These are phyloP conservation scores for Scortechinia acanthostroma DNA, from an alignment of 2,329 filamentous ascomycete genomes.

Conservation along the genomic window DNA sequence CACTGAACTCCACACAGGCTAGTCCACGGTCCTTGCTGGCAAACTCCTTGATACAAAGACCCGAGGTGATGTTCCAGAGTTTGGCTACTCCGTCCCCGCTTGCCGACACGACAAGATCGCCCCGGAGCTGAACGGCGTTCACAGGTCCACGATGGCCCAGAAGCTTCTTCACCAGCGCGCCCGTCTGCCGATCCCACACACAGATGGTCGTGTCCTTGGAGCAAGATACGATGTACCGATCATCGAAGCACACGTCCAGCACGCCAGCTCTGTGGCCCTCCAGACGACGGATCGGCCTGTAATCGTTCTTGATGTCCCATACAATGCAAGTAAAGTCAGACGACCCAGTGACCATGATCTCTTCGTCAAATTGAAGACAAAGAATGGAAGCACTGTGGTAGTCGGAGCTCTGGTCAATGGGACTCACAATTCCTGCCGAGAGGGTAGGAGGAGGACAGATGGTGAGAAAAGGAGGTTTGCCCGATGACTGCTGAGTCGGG, in stretches of 20 bases:
- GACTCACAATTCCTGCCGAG: slow-evolving; percentile 9
- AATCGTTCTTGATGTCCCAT: slow-evolving; percentile 55
- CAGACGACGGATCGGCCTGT: slow-evolving; percentile 50
- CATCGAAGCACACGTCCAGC: slow-evolving; percentile 61
- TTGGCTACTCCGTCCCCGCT: slow-evolving; percentile 61
- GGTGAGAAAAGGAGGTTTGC: slow-evolving; percentile 25
- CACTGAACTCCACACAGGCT: slow-evolving; percentile 63
- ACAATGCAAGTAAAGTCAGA: slow-evolving; percentile 62
- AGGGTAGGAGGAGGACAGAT: slow-evolving; percentile 21
- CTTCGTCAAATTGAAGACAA: slow-evolving; percentile 60
- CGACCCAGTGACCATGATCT: slow-evolving; percentile 64
- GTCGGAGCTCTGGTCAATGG: slow-evolving; percentile 6
- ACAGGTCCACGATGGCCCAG: slow-evolving; percentile 58
- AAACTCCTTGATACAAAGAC: slow-evolving; percentile 57
- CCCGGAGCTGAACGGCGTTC: slow-evolving; percentile 62
- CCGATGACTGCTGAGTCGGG: slow-evolving; percentile 21
- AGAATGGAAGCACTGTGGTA: slow-evolving; percentile 62
- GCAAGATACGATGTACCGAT: slow-evolving; percentile 61
- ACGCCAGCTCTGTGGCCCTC: slow-evolving; percentile 54
- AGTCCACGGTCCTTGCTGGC: slow-evolving; percentile 56
- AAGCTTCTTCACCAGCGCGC: slow-evolving; percentile 45
- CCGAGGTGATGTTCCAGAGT: slow-evolving; percentile 58
- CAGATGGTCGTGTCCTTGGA: slow-evolving; percentile 63
- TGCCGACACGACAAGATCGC: slow-evolving; percentile 57
- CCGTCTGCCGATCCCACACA: slow-evolving; percentile 57